Conservation (phyloP, 257 asterid genomes). For the Ophiorrhiza pumila region DNA sequence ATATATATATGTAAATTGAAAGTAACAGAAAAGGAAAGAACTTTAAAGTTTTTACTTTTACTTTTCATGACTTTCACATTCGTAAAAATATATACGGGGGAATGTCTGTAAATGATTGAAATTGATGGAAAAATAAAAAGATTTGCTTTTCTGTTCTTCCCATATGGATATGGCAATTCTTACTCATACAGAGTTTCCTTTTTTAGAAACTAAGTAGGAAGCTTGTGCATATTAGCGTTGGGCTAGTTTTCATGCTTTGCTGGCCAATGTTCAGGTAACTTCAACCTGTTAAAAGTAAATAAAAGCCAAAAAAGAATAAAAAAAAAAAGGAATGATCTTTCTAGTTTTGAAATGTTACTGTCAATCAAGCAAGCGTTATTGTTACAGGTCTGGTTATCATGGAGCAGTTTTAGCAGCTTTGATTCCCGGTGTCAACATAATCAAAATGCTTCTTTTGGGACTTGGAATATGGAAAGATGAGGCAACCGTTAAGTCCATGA, state of each 20-base stretch:
- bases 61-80: background rate
- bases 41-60: background rate
- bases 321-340: background rate
- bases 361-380: slow-evolving; percentile 23
- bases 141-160: background rate
- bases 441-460: slow-evolving; percentile 78
- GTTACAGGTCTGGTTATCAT: slow-evolving; percentile 65
- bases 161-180: slow-evolving; percentile 2
- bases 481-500: slow-evolving; percentile 89
- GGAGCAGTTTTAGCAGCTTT: slow-evolving; percentile 78
- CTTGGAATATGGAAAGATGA: slow-evolving; percentile 81
- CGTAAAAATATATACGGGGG: too few species aligned
- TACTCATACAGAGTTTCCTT: background rate
- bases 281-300: background rate
- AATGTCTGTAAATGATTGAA: too few species aligned
- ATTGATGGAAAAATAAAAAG: too few species aligned
- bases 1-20: too few species aligned
- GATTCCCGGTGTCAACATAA: slow-evolving; percentile 63
- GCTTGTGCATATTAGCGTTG: slow-evolving; percentile 78
- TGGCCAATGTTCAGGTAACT: slow-evolving; percentile 99
- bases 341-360: background rate
- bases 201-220: slow-evolving; percentile 44
- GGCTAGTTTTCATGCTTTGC: slow-evolving; percentile 90
- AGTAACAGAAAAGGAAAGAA: background rate
- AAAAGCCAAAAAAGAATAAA: background rate